These are phyloP conservation scores for Colletotrichum melonis DNA, from an alignment of 2,329 filamentous ascomycete genomes.

Conservation along the genomic window DNA sequence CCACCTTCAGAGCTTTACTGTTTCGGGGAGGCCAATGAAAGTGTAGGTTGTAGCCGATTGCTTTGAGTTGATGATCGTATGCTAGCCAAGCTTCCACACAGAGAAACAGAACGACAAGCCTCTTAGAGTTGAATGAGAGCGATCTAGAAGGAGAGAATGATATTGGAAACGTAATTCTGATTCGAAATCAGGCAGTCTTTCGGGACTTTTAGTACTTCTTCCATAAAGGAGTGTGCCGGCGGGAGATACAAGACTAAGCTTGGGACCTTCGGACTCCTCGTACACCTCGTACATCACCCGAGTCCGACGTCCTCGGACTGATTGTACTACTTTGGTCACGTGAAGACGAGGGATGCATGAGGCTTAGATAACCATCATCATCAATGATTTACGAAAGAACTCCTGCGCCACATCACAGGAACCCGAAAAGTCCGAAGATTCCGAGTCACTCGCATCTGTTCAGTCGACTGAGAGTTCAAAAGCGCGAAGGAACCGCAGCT, in stretches of 20 bases:
- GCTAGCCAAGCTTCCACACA: no score
- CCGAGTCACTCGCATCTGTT: neutral
- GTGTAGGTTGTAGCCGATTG: neutral
- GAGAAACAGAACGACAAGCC: neutral
- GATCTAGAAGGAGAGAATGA: no score
- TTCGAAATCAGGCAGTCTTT: neutral
- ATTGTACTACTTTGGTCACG: neutral
- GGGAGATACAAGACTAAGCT: neutral
- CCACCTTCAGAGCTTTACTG: neutral
- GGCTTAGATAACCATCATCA: neutral
- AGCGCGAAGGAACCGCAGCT: no score
- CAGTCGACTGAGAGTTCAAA: no score
- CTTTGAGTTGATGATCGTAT: neutral
- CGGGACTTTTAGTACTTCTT: no score
- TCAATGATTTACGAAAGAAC: neutral
- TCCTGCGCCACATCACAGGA: neutral
- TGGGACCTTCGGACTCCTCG: neutral
- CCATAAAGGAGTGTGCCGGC: neutral
- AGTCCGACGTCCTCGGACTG: slow-evolving; percentile 3
- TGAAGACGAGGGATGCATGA: neutral
- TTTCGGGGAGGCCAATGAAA: neutral
- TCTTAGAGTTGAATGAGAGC: neutral
- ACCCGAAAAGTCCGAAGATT: neutral
- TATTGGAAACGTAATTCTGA: no score
- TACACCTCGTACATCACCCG: slow-evolving; percentile 3